Evolutionary conservation across 2,329 filamentous ascomycete species (phyloP).

Genomic region (Chaetothyriales sp.): DNA sequence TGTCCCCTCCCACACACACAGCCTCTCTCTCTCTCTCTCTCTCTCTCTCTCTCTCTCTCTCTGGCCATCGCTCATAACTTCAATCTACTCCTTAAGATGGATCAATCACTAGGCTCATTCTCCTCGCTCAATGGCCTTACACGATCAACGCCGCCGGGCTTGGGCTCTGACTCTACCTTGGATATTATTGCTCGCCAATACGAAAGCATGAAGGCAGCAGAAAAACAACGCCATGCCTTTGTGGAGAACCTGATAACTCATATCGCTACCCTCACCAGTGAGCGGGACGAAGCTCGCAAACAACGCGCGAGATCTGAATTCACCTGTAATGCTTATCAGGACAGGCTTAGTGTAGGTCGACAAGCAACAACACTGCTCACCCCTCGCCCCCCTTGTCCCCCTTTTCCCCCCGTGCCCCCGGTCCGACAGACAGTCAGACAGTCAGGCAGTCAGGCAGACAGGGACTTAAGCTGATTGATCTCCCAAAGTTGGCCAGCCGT

Average conservation of each 20-base stretch:
- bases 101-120: background rate
- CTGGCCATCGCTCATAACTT: background rate
- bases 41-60: background rate
- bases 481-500: background rate
- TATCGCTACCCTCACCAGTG: background rate
- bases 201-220: background rate
- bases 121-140: background rate
- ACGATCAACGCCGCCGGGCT: background rate
- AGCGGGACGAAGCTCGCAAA: background rate
- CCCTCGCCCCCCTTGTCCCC: no score
- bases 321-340: background rate
- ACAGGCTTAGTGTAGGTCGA: background rate
- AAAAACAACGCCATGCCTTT: background rate
- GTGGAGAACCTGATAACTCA: background rate
- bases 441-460: background rate
- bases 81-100: background rate
- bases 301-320: background rate
- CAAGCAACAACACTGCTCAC: no score
- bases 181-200: background rate
- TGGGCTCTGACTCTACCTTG: background rate
- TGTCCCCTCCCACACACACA: no score
- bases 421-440: no score
- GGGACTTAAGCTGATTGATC: background rate
- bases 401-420: no score
- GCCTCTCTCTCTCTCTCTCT: background rate